These are phyloP conservation scores for Ophiorrhiza pumila DNA, from an alignment of 257 asterid species.

Conservation along the genomic window DNA sequence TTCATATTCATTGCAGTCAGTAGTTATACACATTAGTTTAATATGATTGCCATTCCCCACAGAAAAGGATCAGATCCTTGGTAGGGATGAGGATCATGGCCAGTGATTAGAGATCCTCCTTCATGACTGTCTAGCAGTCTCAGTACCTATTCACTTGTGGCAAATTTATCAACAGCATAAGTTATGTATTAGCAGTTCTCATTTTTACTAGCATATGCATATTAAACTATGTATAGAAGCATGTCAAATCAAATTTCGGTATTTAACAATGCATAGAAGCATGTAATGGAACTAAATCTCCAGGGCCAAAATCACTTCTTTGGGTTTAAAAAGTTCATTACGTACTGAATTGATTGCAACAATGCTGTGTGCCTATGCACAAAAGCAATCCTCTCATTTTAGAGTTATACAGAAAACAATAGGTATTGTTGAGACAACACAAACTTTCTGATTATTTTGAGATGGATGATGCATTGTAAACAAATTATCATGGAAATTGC, in stretches of 20 bases:
- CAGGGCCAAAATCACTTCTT: neutral
- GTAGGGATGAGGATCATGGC: neutral
- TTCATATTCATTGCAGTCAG: neutral
- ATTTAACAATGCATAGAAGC: too few relatives aligned
- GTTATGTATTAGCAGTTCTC: too few relatives aligned
- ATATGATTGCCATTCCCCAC: neutral
- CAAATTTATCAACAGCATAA: too few relatives aligned
- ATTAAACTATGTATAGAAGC: too few relatives aligned
- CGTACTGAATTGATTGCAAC: neutral
- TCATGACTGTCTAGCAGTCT: too few relatives aligned
- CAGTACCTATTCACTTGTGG: too few relatives aligned
- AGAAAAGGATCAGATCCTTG: neutral
- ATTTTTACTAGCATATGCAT: neutral
- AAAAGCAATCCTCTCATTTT: neutral
- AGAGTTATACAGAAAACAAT: neutral
- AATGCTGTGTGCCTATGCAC: neutral
- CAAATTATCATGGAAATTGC: neutral
- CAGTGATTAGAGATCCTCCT: neutral
- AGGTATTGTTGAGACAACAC: neutral
- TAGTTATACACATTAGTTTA: neutral
- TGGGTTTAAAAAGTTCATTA: neutral
- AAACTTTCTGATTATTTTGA: neutral
- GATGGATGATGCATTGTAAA: neutral
- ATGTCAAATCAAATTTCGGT: too few relatives aligned
- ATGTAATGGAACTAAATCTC: neutral